Base-by-base conservation (phyloP, 2,329 filamentous ascomycete species). In the Exophiala sideris region DNA sequence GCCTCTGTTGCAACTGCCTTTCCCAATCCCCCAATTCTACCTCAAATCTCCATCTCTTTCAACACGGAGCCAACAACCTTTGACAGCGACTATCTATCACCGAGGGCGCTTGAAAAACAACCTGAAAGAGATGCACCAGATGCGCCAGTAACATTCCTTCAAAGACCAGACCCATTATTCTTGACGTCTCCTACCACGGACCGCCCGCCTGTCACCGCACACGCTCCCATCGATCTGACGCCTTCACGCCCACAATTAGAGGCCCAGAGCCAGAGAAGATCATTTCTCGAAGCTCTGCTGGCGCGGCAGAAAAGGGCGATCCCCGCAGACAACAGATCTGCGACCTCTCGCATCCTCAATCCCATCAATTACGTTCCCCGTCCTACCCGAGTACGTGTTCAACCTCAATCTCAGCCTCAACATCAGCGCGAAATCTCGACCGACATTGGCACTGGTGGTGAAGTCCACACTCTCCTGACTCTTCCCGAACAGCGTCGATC, bases 351-450 rank as follows among this genome's bases (percentile, higher is more conserved):
- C 53, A 76, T 84, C 57, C 82, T 81, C 71, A 84, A 84, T 66
- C 82, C 82, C 35, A 75, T 82, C 64, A 84, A 85, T 65, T 77
- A 80, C 69, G 79, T 82, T 45, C 82, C 80, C 38, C 78, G 79
- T 54, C 70, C 72, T 32, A 78, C 77, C 45, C 76, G 76, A 52
- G 68, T 79, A 35, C 71, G 71, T 16, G 62, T 78, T 49, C 54
- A 68, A 65, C 60, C 67, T 68, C 39, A 65, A 65, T 10, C 41
- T 44, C 21, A 44, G 41, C 41, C 60, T 68, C 47, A 65, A 16
- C 48, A 51, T 33, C 39, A 51, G 36, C 40, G 24, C n/a, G 39
- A 51, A n/a, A 6, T 38, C 14, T 48, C 49, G 6, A 45, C 56
- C 20, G 66, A 54, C 48, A 66, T 70, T 51, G 72, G 76, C 56